phyloP scores from a whole-genome alignment of 2,329 filamentous ascomycete genomes.

The Penicillium frequentans region DNA sequence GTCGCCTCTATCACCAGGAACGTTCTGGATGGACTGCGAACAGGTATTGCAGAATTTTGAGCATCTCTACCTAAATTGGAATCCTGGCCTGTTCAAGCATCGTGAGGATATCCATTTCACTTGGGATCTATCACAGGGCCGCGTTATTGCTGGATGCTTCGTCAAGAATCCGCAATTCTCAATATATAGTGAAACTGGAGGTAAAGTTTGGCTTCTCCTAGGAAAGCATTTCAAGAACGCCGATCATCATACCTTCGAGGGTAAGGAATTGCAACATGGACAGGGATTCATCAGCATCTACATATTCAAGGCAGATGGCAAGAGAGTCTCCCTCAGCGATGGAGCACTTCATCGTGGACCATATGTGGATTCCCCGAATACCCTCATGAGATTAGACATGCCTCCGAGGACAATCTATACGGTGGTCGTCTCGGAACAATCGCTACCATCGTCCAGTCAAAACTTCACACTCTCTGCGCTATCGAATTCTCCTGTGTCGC shows the following conservation, averaged over 20 bases:
- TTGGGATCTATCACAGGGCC: constrained; percentile 64
- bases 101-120: constrained; percentile 88
- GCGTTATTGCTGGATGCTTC: constrained; percentile 70
- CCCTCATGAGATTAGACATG: constrained; percentile 72
- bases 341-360: constrained; percentile 71
- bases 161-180: constrained; percentile 64
- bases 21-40: constrained; percentile 90
- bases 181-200: constrained; percentile 54
- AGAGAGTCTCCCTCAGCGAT: constrained; percentile 72
- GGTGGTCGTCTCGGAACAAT: constrained; percentile 74
- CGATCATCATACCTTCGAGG: constrained; percentile 49
- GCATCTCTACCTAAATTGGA: constrained; percentile 97
- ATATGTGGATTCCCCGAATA: constrained; percentile 94
- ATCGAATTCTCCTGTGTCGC: constrained; percentile 61
- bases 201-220: constrained; percentile 78
- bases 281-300: constrained; percentile 87
- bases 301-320: constrained; percentile 70
- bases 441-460: constrained; percentile 70
- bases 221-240: constrained; percentile 79
- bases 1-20: constrained; percentile 59
- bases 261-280: constrained; percentile 43
- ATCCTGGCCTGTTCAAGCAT: constrained; percentile 75
- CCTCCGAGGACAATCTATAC: constrained; percentile 55
- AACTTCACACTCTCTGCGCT: constrained; percentile 87
- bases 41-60: constrained; percentile 90